These are phyloP conservation scores for Solanum pinnatisectum DNA, from an alignment of 257 asterid species.

Conservation along the genomic window DNA sequence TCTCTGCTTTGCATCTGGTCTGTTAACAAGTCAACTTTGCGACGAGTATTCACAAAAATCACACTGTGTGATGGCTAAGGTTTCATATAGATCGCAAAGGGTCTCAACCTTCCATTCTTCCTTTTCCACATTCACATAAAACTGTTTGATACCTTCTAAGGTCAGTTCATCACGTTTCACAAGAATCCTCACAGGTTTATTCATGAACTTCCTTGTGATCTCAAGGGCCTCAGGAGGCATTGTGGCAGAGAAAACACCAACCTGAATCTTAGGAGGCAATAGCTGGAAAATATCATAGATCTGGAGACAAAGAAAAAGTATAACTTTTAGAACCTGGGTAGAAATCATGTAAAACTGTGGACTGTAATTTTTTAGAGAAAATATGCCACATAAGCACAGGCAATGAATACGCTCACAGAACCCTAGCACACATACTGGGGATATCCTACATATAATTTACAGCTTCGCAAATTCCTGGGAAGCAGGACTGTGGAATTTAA, in stretches of 20 bases:
- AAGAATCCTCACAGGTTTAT: conserved; percentile 16
- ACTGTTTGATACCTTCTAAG: conserved; percentile 11
- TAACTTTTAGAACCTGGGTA: not conserved
- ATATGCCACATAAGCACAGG: not conserved
- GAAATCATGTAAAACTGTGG: not conserved
- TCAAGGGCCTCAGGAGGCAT: conserved; percentile 18
- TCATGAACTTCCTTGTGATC: conserved; percentile 14
- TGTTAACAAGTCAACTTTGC: conserved; percentile 10
- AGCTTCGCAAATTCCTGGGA: not conserved
- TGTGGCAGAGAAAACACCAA: conserved; percentile 15
- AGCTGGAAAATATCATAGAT: conserved; percentile 18
- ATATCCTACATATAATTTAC: not conserved
- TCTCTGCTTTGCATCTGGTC: conserved; percentile 13
- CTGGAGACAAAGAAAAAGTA: not conserved
- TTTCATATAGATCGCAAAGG: conserved; percentile 8
- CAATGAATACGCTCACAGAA: not conserved
- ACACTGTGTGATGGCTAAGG: conserved; percentile 13
- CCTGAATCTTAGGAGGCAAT: conserved; percentile 11
- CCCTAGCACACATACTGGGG: not conserved
- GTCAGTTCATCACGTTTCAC: conserved; percentile 16
- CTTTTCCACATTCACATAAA: conserved; percentile 4
- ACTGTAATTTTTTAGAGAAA: not conserved
- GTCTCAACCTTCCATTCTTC: conserved; percentile 16
- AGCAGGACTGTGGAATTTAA: not conserved
- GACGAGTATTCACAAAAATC: conserved; percentile 14